Percentiles rank a stretch among this genome's conserved stretches.
phyloP scores from a whole-genome alignment of 2,329 filamentous ascomycete species.

The Lizonia empirigonia region DNA sequence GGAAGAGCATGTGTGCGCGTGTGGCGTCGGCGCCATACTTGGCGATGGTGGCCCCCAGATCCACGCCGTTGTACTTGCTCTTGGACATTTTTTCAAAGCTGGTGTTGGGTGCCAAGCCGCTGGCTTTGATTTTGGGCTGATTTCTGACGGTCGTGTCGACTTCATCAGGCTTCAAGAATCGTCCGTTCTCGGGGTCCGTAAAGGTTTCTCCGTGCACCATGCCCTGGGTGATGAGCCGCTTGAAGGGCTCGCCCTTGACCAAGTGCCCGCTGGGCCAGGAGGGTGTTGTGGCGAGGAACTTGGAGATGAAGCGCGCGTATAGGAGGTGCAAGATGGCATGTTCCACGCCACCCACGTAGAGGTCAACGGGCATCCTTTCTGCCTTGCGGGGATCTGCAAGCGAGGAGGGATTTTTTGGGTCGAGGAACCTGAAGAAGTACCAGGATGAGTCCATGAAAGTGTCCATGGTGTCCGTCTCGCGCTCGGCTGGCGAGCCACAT shows the following conservation, averaged over 20 bases:
- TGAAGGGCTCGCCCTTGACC: slow-evolving; percentile 73
- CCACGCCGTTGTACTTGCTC: slow-evolving; percentile 90
- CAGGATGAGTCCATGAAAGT: slow-evolving; percentile 95
- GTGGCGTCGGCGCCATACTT: slow-evolving; percentile 83
- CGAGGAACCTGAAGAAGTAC: slow-evolving; percentile 85
- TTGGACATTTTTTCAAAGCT: slow-evolving; percentile 94
- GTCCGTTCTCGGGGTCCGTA: slow-evolving; percentile 73
- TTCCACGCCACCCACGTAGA: slow-evolving; percentile 89
- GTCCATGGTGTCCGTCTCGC: slow-evolving; percentile 95
- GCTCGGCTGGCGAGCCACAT: slow-evolving; percentile 71
- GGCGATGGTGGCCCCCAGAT: slow-evolving; percentile 73
- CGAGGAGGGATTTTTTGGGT: slow-evolving; percentile 66
- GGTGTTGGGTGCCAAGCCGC: slow-evolving; percentile 63
- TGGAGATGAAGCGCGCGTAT: slow-evolving; percentile 89
- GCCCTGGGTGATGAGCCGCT: slow-evolving; percentile 81
- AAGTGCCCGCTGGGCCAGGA: slow-evolving; percentile 49
- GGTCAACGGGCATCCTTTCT: slow-evolving; percentile 72
- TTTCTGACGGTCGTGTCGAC: slow-evolving; percentile 68
- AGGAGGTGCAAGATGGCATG: slow-evolving; percentile 89
- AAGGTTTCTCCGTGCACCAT: slow-evolving; percentile 93
- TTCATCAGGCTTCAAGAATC: slow-evolving; percentile 77
- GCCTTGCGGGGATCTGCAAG: slow-evolving; percentile 68
- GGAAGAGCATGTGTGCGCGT: slow-evolving; percentile 85
- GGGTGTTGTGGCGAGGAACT: slow-evolving; percentile 70
- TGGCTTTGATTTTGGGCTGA: slow-evolving; percentile 69